Evolutionary conservation across 2,329 filamentous ascomycete genomes (phyloP), one percentile per base, ranked within the genome.

Genomic region (Fusarium tricinctum): DNA sequence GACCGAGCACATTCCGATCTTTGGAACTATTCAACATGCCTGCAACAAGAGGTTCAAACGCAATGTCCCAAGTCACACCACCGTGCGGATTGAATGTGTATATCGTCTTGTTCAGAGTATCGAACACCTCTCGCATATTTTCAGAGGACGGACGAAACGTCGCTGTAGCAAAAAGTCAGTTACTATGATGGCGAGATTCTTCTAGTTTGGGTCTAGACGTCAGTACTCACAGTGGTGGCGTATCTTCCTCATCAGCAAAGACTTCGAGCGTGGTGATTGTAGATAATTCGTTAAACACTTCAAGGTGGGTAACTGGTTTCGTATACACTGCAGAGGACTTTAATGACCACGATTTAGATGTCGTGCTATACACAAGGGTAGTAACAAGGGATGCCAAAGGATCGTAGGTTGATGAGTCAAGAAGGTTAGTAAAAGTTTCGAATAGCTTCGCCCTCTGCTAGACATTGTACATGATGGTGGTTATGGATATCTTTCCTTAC

Each of bases 181-280:
- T 51, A 2, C 52, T 55, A 14, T 0, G 1, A 17, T 3, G 8
- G 7, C 51, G 0, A 55, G 45, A 3, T 6, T 15, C 2, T 14
- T 22, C 15, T 5, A 6, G 0, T 8, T 0, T 0, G 9, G 3
- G 5, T 9, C 4, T 33, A 6, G 13, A 19, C 0, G 3, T 5
- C 0, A 5, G 6, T 4, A 40, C 44, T 39, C 14, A 51, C 52
- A 55, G 17, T 1, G 45, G 45, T 0, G 33, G 33, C 5, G 52
- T 55, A 40, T 55, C 45, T 1, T 55, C 39, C 33, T 55, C 45
- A 1, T 51, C 1, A 1, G 45, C 19, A 32, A 51, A 55, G 1
- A 9, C 26, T 23, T 26, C 19, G 1, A 55, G n/a, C 0, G 45
- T 23, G 0, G 45, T 55, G 3, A 55, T 12, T 3, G 10, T 5